Percentiles rank a stretch among this genome's conserved stretches.
These are phyloP conservation scores for Heliocybe sulcata DNA, from an alignment of 1,284 basidiomycete genomes.

Conservation along the genomic window DNA sequence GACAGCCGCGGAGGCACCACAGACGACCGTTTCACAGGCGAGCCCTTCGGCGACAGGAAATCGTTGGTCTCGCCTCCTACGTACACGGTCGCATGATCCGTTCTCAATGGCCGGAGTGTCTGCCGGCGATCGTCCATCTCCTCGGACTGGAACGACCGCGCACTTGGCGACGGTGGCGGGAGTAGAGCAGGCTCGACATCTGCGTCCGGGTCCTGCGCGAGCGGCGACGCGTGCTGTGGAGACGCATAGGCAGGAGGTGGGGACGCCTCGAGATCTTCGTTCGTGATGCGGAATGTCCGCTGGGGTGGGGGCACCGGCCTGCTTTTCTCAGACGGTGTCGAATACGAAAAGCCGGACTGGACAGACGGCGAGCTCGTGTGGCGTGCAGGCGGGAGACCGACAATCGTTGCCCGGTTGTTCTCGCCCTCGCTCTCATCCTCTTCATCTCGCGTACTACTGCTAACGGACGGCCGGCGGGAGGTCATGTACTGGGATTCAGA, in stretches of 20 bases:
- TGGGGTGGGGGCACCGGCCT: neutral
- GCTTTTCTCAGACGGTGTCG: neutral
- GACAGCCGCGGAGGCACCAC: conserved; percentile 48
- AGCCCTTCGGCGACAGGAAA: conserved; percentile 9
- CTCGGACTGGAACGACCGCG: conserved; percentile 6
- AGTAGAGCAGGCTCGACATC: neutral
- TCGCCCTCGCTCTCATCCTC: neutral
- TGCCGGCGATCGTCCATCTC: conserved; percentile 6
- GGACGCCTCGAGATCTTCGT: neutral
- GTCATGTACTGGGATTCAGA: neutral
- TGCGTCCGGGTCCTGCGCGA: neutral
- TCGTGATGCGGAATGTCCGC: neutral
- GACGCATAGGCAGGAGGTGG: neutral
- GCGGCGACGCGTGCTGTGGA: neutral
- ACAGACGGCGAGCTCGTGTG: neutral
- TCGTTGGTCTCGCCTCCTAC: neutral
- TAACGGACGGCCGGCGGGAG: neutral
- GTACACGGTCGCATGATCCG: neutral
- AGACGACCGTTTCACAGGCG: conserved; percentile 21
- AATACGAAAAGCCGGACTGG: neutral
- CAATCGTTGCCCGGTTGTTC: neutral
- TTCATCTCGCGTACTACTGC: neutral
- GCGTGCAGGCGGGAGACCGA: neutral
- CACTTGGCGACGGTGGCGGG: neutral
- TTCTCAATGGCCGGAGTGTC: neutral